Percentiles rank a stretch among this genome's conserved stretches.
Conservation (phyloP, 2,329 filamentous ascomycete species). For the Neonectria magnoliae region DNA sequence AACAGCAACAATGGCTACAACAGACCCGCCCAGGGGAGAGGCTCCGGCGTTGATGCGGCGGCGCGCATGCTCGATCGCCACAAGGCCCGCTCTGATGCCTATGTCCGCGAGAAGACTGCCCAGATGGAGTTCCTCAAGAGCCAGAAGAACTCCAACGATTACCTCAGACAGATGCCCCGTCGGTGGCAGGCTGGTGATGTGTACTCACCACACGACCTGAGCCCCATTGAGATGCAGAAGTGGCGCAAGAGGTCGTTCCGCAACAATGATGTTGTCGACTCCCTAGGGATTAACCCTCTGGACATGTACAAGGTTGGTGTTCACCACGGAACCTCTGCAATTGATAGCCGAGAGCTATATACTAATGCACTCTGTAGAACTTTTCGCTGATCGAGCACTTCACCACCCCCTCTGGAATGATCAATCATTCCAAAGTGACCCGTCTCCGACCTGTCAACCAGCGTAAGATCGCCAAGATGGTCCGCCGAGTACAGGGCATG, state of each 20-base stretch:
- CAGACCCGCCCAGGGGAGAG: neutral
- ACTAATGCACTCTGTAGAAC: constrained; percentile 68
- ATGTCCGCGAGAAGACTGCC: constrained; percentile 42
- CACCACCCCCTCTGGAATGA: constrained; percentile 84
- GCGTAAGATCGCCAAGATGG: constrained; percentile 90
- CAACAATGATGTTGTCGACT: constrained; percentile 78
- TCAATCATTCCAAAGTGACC: constrained; percentile 79
- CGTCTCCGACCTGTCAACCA: constrained; percentile 90
- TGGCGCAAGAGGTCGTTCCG: constrained; percentile 72
- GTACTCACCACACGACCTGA: constrained; percentile 90
- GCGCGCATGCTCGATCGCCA: constrained; percentile 42
- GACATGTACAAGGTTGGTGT: constrained; percentile 84
- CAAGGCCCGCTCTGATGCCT: constrained; percentile 33
- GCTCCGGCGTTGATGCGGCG: constrained; percentile 42
- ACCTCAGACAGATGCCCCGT: constrained; percentile 72
- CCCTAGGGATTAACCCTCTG: constrained; percentile 80
- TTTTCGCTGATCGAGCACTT: constrained; percentile 92
- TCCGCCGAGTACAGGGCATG: constrained; percentile 86
- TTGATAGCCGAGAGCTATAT: neutral
- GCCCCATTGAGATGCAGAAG: constrained; percentile 80
- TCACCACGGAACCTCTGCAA: neutral
- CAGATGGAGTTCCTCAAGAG: constrained; percentile 52
- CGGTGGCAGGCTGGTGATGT: constrained; percentile 83
- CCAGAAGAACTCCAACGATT: constrained; percentile 59
- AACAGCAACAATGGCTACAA: constrained; percentile 31